A percentile compares a stretch with the other conserved stretches of the same genome.
phyloP scores from a whole-genome alignment of 2,329 filamentous ascomycete genomes.

The Pseudogymnoascus verrucosus region DNA sequence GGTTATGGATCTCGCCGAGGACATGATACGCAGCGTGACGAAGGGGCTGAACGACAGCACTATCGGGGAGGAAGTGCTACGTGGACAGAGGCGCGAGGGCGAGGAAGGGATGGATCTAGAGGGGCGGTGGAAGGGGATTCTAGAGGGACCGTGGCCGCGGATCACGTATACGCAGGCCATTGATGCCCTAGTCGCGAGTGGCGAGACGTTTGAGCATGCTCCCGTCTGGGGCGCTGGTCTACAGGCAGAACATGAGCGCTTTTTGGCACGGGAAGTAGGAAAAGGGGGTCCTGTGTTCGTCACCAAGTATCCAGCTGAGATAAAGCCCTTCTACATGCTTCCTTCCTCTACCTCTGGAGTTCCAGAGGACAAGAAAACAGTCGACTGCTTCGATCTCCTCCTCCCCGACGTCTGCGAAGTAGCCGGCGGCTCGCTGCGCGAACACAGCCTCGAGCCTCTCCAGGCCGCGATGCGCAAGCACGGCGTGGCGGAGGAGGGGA shows the following conservation, averaged over 20 bases:
- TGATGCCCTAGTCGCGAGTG: conserved; percentile 52
- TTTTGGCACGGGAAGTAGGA: conserved; percentile 59
- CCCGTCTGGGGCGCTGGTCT: conserved; percentile 68
- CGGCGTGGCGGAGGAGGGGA: conserved; percentile 40
- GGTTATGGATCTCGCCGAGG: conserved; percentile 74
- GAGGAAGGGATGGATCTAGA: conserved; percentile 38
- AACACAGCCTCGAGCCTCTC: conserved; percentile 52
- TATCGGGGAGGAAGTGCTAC: conserved; percentile 47
- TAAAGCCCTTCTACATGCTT: conserved; percentile 91
- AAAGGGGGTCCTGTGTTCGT: conserved; percentile 69
- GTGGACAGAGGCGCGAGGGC: conserved; percentile 34
- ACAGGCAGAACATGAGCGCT: conserved; percentile 89
- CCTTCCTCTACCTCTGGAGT: conserved; percentile 34
- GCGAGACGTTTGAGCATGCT: conserved; percentile 54
- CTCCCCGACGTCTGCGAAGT: conserved; percentile 62
- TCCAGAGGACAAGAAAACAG: conserved; percentile 36
- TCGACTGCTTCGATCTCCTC: conserved; percentile 65
- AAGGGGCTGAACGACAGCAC: conserved; percentile 36
- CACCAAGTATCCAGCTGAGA: conserved; percentile 78
- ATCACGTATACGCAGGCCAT: conserved; percentile 80
- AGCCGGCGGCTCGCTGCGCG: conserved; percentile 62
- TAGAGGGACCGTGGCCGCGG: conserved; percentile 58
- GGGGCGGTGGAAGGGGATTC: conserved; percentile 65
- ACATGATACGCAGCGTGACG: conserved; percentile 57
- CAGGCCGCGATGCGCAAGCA: conserved; percentile 51